Evolutionary conservation across 1,139 yeast species (phyloP).

Genomic region (Yamadazyma triangularis): DNA sequence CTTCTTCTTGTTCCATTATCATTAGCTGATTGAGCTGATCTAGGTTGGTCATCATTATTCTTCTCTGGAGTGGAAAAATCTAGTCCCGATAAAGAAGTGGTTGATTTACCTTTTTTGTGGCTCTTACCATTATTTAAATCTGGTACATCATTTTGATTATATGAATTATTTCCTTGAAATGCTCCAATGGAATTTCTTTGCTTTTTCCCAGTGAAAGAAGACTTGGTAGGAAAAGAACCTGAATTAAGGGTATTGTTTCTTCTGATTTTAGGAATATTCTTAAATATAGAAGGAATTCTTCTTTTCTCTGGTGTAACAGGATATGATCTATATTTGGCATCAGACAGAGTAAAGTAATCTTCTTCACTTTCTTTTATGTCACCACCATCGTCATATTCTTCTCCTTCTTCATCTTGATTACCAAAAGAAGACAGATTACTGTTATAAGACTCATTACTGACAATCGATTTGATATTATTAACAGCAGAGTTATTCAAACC

Average conservation of each 20-base stretch:
- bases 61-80: conserved; percentile 8
- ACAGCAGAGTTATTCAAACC: conserved; percentile 5
- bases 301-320: conserved; percentile 10
- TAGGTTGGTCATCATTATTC: not conserved
- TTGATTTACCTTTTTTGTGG: conserved; percentile 18
- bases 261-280: conserved; percentile 13
- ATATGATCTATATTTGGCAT: not conserved
- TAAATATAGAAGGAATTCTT: conserved; percentile 5
- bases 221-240: conserved; percentile 1
- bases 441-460: not conserved
- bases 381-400: conserved; percentile 3
- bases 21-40: conserved; percentile 7
- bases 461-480: conserved; percentile 1
- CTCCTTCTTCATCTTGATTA: conserved; percentile 1
- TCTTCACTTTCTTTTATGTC: conserved; percentile 1
- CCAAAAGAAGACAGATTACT: not conserved
- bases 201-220: conserved; percentile 8
- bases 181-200: conserved; percentile 25
- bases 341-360: not conserved
- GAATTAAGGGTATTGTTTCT: conserved; percentile 20
- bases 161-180: conserved; percentile 7
- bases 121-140: conserved; percentile 3
- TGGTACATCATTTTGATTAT: not conserved
- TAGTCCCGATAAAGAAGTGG: conserved; percentile 24
- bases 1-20: conserved; percentile 4